phyloP scores from a whole-genome alignment of 75 land plant genomes.

The Selaginella moellendorffii region DNA sequence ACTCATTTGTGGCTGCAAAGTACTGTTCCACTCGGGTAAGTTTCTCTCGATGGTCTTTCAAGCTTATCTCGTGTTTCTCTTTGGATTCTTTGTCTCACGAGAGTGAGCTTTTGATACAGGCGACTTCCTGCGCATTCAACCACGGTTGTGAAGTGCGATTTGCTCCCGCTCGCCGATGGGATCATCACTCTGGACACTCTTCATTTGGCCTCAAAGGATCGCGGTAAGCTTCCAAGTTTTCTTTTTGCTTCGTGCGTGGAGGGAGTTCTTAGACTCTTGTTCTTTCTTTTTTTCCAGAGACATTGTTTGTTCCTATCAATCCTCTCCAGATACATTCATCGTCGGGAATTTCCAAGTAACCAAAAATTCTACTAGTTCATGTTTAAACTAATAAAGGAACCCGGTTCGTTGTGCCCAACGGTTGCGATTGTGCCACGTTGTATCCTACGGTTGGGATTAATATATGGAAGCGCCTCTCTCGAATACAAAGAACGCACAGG shows the following conservation, averaged over 20 bases:
- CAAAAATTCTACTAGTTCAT: no score
- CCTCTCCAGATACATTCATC: slow-evolving; percentile 68
- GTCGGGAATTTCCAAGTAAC: slow-evolving; percentile 62
- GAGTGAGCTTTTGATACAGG: slow-evolving; percentile 24
- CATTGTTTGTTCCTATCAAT: slow-evolving; percentile 61
- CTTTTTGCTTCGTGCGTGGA: neutral
- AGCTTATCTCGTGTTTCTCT: neutral
- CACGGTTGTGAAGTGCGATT: slow-evolving; percentile 75
- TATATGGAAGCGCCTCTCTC: no score
- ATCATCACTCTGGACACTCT: slow-evolving; percentile 89
- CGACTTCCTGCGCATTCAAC: slow-evolving; percentile 82
- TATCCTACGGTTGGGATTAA: no score
- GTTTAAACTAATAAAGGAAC: no score
- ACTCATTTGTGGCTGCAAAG: slow-evolving; percentile 98
- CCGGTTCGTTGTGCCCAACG: no score
- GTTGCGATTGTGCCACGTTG: no score
- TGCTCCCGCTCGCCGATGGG: slow-evolving; percentile 96
- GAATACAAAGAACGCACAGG: no score
- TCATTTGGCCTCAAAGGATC: slow-evolving; percentile 77
- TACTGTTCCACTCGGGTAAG: slow-evolving; percentile 90
- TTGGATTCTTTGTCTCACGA: neutral
- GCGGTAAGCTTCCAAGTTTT: slow-evolving; percentile 24
- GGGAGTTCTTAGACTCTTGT: neutral
- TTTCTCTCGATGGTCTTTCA: neutral
- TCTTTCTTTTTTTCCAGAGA: slow-evolving; percentile 30